These are phyloP conservation scores for Schizochytrium sp. DNA, from an alignment of 108 stramenopile species.

Conservation along the genomic window DNA sequence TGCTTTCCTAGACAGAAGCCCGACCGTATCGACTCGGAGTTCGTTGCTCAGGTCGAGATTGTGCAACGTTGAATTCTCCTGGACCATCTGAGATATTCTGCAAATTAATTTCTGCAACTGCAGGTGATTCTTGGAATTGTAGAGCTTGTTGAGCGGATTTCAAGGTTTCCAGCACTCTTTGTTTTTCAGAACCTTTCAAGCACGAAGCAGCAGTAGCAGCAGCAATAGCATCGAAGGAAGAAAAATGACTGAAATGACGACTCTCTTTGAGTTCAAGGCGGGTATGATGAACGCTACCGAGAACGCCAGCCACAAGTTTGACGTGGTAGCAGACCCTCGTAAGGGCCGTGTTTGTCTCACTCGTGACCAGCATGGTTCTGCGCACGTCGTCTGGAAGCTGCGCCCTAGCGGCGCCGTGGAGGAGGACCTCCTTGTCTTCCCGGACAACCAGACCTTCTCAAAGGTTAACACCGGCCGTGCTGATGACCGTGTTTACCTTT, in stretches of 20 bases:
- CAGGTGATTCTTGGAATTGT: too few species aligned
- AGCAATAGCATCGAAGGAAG: not conserved
- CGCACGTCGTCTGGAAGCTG: conserved; percentile 77
- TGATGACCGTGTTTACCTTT: conserved; percentile 73
- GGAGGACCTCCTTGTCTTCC: conserved; percentile 74
- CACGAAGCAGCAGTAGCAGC: too few species aligned
- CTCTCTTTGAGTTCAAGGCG: conserved; percentile 71
- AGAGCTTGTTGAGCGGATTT: too few species aligned
- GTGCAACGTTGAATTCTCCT: too few species aligned
- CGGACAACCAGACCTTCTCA: conserved; percentile 70
- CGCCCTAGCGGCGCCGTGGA: conserved; percentile 64
- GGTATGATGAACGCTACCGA: conserved; percentile 67
- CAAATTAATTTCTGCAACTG: too few species aligned
- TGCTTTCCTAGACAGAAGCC: too few species aligned
- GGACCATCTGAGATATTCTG: too few species aligned
- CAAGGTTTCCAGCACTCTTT: too few species aligned
- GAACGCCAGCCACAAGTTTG: conserved; percentile 63
- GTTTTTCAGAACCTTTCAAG: too few species aligned
- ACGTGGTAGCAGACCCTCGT: conserved; percentile 67
- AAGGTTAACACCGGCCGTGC: conserved; percentile 72
- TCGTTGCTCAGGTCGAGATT: too few species aligned
- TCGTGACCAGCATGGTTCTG: conserved; percentile 68
- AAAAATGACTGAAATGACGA: not conserved
- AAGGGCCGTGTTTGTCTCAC: conserved; percentile 69
- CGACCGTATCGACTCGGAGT: too few species aligned